Evolutionary conservation across 179 eudicot genomes (phyloP).

Genomic region (Dionaea muscipula): DNA sequence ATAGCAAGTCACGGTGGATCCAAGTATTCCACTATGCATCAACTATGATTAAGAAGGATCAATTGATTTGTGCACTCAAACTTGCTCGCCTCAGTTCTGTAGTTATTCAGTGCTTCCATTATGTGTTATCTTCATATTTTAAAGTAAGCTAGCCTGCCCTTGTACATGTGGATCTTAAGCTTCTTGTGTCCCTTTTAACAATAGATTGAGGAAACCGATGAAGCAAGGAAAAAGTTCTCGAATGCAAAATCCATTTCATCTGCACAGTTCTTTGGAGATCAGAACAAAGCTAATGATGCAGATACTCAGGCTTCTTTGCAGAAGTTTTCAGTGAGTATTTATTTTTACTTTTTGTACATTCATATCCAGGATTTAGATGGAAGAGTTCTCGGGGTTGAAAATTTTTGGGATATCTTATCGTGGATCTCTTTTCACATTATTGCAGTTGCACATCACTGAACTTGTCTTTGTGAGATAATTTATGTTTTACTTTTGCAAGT

Average conservation of each 20-base stretch:
- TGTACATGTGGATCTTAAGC: neutral
- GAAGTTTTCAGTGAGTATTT: slow-evolving; percentile 64
- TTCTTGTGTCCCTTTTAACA: neutral
- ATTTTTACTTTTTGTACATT: neutral
- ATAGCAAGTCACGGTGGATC: too few relatives aligned
- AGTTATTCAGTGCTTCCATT: too few relatives aligned
- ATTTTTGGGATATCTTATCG: too few relatives aligned
- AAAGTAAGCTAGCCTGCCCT: neutral
- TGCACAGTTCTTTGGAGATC: slow-evolving; percentile 77
- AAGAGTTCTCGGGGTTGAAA: neutral
- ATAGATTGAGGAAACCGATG: slow-evolving; percentile 82
- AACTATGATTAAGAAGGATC: too few relatives aligned
- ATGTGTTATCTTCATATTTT: too few relatives aligned
- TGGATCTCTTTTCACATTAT: too few relatives aligned
- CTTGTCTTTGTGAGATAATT: too few relatives aligned
- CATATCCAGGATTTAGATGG: neutral
- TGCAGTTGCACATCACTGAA: too few relatives aligned
- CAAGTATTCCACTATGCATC: too few relatives aligned
- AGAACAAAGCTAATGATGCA: slow-evolving; percentile 36
- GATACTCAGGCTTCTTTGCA: slow-evolving; percentile 62
- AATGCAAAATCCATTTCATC: slow-evolving; percentile 95
- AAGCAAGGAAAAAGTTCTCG: slow-evolving; percentile 90
- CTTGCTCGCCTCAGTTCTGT: too few relatives aligned
- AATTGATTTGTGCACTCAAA: too few relatives aligned
- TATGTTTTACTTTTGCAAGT: too few relatives aligned